Conservation (phyloP, 441 rosid genomes). For the Erodium trifolium region DNA sequence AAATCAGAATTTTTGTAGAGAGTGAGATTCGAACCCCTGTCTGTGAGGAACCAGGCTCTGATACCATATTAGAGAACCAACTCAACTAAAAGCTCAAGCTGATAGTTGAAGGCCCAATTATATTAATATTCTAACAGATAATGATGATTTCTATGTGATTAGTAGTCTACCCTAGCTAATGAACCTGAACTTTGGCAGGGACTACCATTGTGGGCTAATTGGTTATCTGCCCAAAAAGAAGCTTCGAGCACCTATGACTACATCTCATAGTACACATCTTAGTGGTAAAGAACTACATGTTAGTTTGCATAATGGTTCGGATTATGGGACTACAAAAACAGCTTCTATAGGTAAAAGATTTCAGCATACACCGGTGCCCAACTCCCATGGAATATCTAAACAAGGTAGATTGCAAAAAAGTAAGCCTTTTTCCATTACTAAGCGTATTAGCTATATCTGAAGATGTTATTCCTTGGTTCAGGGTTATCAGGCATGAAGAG, state of each 20-base stretch:
- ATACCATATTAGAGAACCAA: too few relatives aligned
- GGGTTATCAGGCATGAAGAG: slow-evolving; percentile 39
- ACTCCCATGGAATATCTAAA: slow-evolving; percentile 1
- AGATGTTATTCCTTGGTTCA: slow-evolving; percentile 22
- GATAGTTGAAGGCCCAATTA: too few relatives aligned
- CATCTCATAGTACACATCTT: slow-evolving; percentile 24
- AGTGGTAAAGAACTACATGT: slow-evolving; percentile 26
- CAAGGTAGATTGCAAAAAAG: slow-evolving; percentile 24
- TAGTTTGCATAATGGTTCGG: slow-evolving; percentile 22
- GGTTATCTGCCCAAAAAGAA: slow-evolving; percentile 61
- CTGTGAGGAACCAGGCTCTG: too few relatives aligned
- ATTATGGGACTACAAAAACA: slow-evolving; percentile 25
- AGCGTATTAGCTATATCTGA: slow-evolving; percentile 3
- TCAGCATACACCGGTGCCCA: slow-evolving; percentile 8
- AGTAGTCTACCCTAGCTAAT: slow-evolving; percentile 8
- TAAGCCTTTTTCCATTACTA: slow-evolving; percentile 4
- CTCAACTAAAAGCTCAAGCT: too few relatives aligned
- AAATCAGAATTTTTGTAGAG: too few relatives aligned
- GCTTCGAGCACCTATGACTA: slow-evolving; percentile 25
- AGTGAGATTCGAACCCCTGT: too few relatives aligned
- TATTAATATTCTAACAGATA: too few relatives aligned
- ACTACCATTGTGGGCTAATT: slow-evolving; percentile 64
- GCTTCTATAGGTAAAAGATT: slow-evolving; percentile 29
- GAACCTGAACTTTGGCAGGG: slow-evolving; percentile 44
- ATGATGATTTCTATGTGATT: too few relatives aligned